Evolutionary conservation across 2,329 filamentous ascomycete genomes (phyloP).

Genomic region (Stagonosporopsis vannaccii): DNA sequence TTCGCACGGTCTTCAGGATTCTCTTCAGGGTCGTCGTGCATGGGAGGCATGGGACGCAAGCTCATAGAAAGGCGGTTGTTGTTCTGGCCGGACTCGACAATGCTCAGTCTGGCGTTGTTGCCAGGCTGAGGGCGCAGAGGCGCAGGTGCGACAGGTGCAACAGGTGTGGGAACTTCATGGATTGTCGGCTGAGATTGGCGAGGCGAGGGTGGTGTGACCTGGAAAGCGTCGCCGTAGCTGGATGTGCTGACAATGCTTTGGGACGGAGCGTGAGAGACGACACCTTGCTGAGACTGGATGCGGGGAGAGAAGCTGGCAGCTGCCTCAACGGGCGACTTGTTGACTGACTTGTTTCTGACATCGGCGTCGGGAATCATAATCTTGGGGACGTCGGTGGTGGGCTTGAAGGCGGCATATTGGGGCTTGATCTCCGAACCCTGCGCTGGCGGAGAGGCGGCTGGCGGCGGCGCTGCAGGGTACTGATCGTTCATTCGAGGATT

Average conservation of each 20-base stretch:
- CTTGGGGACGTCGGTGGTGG: constrained; percentile 34
- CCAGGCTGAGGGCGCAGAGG: constrained; percentile 35
- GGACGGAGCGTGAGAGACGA: constrained; percentile 45
- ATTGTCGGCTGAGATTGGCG: constrained; percentile 29
- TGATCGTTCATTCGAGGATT: constrained; percentile 35
- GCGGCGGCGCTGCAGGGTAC: constrained; percentile 22
- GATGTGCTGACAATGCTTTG: constrained; percentile 57
- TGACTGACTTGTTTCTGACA: constrained; percentile 32
- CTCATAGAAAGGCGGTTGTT: constrained; percentile 65
- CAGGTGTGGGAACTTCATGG: constrained; percentile 25
- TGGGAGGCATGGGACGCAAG: constrained; percentile 82
- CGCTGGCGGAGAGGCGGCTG: constrained; percentile 14
- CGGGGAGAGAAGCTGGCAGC: constrained; percentile 33
- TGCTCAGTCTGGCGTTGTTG: constrained; percentile 34
- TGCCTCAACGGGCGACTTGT: constrained; percentile 34
- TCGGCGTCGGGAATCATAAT: constrained; percentile 33
- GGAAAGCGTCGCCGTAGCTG: constrained; percentile 64
- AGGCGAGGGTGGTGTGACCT: constrained; percentile 55
- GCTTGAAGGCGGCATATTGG: constrained; percentile 49
- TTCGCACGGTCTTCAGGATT: constrained; percentile 95
- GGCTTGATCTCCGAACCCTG: constrained; percentile 27
- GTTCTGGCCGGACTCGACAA: constrained; percentile 45
- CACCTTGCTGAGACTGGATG: constrained; percentile 47
- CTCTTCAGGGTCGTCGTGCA: constrained; percentile 75
- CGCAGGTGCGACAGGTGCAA: constrained; percentile 41